These are phyloP conservation scores for Cercophora samala DNA, from an alignment of 495 filamentous ascomycete genomes.

Conservation along the genomic window DNA sequence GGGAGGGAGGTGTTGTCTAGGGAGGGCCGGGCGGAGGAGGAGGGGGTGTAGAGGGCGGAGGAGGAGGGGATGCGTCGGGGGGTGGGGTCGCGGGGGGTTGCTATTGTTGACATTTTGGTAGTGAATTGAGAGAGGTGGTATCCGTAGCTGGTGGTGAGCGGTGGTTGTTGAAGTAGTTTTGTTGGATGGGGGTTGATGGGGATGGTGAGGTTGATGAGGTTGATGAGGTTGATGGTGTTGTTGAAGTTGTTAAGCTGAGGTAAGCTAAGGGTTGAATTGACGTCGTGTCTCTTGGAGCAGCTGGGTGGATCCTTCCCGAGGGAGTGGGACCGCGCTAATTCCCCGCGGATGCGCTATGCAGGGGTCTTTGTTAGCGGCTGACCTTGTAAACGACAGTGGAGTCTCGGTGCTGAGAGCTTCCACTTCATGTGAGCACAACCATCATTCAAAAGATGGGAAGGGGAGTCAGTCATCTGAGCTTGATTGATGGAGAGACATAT, in stretches of 20 bases:
- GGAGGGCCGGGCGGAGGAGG: constrained; percentile 38
- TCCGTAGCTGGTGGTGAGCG: background rate
- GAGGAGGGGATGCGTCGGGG: constrained; percentile 48
- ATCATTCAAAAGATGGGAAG: background rate
- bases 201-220: background rate
- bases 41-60: constrained; percentile 50
- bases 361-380: constrained; percentile 5
- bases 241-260: constrained; percentile 1
- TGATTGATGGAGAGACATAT: background rate
- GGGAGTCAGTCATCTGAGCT: background rate
- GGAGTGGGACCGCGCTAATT: constrained; percentile 18
- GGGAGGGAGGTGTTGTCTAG: constrained; percentile 46
- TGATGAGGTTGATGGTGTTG: background rate
- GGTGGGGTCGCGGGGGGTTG: constrained; percentile 57
- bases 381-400: background rate
- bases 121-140: background rate
- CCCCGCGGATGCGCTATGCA: constrained; percentile 17
- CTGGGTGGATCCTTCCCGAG: constrained; percentile 17
- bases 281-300: constrained; percentile 3
- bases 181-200: constrained; percentile 13
- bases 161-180: background rate
- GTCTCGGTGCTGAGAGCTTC: background rate
- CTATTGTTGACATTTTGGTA: constrained; percentile 68
- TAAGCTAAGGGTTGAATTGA: background rate
- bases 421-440: background rate